Evolutionary conservation across 2,329 filamentous ascomycete genomes (phyloP).

Genomic region (Tolypocladium inflatum): DNA sequence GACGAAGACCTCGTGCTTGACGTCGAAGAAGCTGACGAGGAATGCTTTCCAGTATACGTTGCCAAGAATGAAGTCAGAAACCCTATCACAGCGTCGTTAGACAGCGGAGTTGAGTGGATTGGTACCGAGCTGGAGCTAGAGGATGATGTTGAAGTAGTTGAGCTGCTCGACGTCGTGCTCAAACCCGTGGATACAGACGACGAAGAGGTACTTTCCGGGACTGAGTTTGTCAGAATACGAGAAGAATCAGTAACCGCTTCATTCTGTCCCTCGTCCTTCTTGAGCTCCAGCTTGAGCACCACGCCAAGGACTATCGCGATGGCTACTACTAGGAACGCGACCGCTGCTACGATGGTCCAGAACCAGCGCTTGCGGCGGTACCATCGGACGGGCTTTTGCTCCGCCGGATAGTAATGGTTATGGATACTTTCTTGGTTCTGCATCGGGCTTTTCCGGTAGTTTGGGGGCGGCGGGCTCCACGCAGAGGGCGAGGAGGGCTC

Average conservation of each 20-base stretch:
- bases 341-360: constrained; percentile 2
- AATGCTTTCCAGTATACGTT: background rate
- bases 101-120: too few species aligned
- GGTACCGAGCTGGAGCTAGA: background rate
- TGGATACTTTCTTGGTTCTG: constrained; percentile 3
- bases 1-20: background rate
- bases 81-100: background rate
- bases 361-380: constrained; percentile 7
- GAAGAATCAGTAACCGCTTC: background rate
- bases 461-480: background rate
- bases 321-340: constrained; percentile 3
- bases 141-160: background rate
- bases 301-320: constrained; percentile 6
- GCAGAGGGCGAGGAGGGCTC: background rate
- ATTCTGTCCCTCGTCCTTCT: background rate
- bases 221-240: background rate
- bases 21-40: background rate
- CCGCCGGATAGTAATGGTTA: constrained; percentile 8
- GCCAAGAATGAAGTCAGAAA: background rate
- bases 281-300: constrained; percentile 6
- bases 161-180: background rate
- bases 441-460: background rate
- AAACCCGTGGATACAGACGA: background rate
- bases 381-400: constrained; percentile 2
- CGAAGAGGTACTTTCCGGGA: background rate